phyloP scores from a whole-genome alignment of 148 eudicot species.

The Talinum fruticosum region DNA sequence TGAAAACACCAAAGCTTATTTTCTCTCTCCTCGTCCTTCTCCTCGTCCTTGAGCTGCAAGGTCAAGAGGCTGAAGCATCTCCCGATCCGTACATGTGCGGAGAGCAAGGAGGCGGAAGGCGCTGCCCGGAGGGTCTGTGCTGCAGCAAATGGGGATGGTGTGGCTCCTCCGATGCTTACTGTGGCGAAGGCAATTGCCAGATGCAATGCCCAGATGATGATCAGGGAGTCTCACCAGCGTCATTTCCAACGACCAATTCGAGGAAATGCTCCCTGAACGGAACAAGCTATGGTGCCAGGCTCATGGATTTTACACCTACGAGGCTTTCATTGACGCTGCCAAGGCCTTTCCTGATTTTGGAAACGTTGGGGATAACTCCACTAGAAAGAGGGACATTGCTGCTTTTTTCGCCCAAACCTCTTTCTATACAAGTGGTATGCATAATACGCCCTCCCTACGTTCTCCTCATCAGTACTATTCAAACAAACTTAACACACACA shows the following conservation, averaged over 20 bases:
- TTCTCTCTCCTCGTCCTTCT: too few relatives aligned
- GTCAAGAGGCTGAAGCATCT: too few relatives aligned
- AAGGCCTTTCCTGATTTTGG: constrained; percentile 23
- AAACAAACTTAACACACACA: too few relatives aligned
- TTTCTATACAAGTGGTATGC: constrained; percentile 33
- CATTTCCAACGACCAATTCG: too few relatives aligned
- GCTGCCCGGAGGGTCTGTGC: constrained; percentile 28
- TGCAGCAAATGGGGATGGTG: constrained; percentile 34
- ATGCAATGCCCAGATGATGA: too few relatives aligned
- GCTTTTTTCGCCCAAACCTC: constrained; percentile 43
- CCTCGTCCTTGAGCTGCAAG: too few relatives aligned
- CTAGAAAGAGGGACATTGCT: constrained; percentile 31
- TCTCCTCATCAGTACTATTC: too few relatives aligned
- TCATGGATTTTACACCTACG: not conserved
- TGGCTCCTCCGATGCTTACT: constrained; percentile 16
- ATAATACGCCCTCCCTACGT: too few relatives aligned
- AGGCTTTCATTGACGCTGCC: constrained; percentile 27
- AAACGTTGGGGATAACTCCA: constrained; percentile 15
- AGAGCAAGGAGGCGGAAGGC: too few relatives aligned
- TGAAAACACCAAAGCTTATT: too few relatives aligned
- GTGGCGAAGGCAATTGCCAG: constrained; percentile 2
- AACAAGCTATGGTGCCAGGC: constrained; percentile 26
- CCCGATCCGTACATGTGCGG: too few relatives aligned
- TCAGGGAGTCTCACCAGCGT: too few relatives aligned
- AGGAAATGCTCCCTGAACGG: not conserved